These are phyloP conservation scores for Rubia yunnanensis DNA, from an alignment of 257 asterid genomes.

Conservation along the genomic window DNA sequence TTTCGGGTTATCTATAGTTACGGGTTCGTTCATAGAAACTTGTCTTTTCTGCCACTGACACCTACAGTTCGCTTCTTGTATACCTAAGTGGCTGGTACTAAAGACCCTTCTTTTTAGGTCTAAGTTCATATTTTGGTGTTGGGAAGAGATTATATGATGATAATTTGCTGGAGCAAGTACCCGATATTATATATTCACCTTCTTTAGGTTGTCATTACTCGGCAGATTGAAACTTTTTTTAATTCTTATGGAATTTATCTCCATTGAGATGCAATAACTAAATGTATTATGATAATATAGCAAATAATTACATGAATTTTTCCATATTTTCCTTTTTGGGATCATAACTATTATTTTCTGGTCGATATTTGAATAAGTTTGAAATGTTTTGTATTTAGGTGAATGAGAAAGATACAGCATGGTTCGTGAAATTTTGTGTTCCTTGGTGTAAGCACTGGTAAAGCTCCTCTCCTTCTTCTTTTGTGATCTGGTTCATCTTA, in stretches of 20 bases:
- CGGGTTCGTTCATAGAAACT: background rate
- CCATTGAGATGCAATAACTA: background rate
- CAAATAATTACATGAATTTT: background rate
- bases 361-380: background rate
- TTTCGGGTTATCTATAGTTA: background rate
- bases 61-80: background rate
- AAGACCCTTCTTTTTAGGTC: background rate
- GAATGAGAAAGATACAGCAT: slow-evolving; percentile 90
- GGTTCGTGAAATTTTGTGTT: slow-evolving; percentile 94
- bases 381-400: slow-evolving; percentile 39
- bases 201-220: too few relatives aligned
- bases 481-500: background rate
- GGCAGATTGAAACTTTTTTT: background rate
- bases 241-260: background rate
- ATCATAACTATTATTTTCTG: background rate
- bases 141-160: background rate
- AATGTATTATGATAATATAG: background rate
- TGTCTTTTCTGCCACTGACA: background rate
- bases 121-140: background rate
- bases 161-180: background rate
- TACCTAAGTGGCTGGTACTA: background rate
- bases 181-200: too few relatives aligned
- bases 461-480: slow-evolving; percentile 12
- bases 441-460: slow-evolving; percentile 99
- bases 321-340: background rate